Percentiles rank a stretch among this genome's conserved stretches.
Conservation (phyloP, 192 early-diverging fungal species). For the Coemansia sp. region DNA sequence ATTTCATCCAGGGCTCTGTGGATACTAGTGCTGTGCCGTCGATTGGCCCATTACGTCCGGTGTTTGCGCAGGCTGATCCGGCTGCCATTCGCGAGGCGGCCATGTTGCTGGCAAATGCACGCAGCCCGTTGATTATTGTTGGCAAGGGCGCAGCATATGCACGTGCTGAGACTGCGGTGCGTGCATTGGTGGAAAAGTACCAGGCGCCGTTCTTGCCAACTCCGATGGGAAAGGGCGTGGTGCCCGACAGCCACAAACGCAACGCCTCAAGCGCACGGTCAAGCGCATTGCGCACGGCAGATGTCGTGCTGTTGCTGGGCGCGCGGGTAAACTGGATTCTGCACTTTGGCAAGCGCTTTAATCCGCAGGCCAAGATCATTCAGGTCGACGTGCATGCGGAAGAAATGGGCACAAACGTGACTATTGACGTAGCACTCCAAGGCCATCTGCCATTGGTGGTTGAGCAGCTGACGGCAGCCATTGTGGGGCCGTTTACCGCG, state of each 20-base stretch:
- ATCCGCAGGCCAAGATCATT: constrained; percentile 60
- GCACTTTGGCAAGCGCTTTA: constrained; percentile 66
- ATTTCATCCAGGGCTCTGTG: constrained; percentile 59
- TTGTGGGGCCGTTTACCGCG: constrained; percentile 19
- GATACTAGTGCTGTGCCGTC: neutral
- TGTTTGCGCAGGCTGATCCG: constrained; percentile 56
- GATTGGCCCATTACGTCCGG: neutral
- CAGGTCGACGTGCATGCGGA: constrained; percentile 70
- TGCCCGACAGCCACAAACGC: constrained; percentile 62
- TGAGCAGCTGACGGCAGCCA: constrained; percentile 48
- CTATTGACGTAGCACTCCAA: constrained; percentile 54
- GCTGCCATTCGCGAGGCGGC: constrained; percentile 46
- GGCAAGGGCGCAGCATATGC: constrained; percentile 78
- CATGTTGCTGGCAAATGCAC: constrained; percentile 48
- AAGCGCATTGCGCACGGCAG: constrained; percentile 62
- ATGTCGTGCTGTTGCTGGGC: constrained; percentile 69
- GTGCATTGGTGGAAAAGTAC: constrained; percentile 56
- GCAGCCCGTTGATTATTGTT: constrained; percentile 62
- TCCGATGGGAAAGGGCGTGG: constrained; percentile 70
- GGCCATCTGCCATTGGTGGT: constrained; percentile 64
- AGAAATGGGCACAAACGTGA: constrained; percentile 61
- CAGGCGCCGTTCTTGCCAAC: constrained; percentile 72
- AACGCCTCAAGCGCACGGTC: constrained; percentile 67
- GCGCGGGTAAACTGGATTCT: constrained; percentile 75
- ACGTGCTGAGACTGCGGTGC: constrained; percentile 61